Evolutionary conservation across 2,329 filamentous ascomycete species (phyloP).

Genomic region (Pseudogymnoascus sp.): DNA sequence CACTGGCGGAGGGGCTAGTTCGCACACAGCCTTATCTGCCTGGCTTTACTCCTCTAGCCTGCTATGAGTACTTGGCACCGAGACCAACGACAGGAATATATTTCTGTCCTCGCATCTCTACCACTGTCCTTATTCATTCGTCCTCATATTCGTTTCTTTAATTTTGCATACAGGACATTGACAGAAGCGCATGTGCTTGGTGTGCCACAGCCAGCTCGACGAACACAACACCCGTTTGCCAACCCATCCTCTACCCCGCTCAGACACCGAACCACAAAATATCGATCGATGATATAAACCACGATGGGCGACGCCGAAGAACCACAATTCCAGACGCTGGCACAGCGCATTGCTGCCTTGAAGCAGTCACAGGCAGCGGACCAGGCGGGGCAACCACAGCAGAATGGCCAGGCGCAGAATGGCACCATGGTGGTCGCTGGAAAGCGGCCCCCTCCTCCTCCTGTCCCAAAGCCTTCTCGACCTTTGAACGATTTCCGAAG

Average conservation of each 20-base stretch:
- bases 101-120: not conserved
- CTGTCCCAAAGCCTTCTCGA: slow-evolving; percentile 23
- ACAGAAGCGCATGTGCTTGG: not conserved
- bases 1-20: not conserved
- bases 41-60: not conserved
- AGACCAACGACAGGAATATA: not conserved
- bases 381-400: not conserved
- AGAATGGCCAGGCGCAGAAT: slow-evolving; percentile 35
- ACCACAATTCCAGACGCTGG: slow-evolving; percentile 51
- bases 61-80: not conserved
- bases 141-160: not conserved
- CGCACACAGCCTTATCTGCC: slow-evolving; percentile 4
- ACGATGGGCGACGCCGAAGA: slow-evolving; percentile 54
- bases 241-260: not conserved
- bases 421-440: slow-evolving; percentile 40
- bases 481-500: slow-evolving; percentile 31
- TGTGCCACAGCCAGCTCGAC: not conserved
- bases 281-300: not conserved
- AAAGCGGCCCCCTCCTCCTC: slow-evolving; percentile 34
- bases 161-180: not conserved
- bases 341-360: slow-evolving; percentile 56
- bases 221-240: not conserved
- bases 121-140: not conserved
- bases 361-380: slow-evolving; percentile 32
- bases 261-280: not conserved